Evolutionary conservation across 495 filamentous ascomycete genomes (phyloP).

Genomic region (Hypoxylon trugodes): DNA sequence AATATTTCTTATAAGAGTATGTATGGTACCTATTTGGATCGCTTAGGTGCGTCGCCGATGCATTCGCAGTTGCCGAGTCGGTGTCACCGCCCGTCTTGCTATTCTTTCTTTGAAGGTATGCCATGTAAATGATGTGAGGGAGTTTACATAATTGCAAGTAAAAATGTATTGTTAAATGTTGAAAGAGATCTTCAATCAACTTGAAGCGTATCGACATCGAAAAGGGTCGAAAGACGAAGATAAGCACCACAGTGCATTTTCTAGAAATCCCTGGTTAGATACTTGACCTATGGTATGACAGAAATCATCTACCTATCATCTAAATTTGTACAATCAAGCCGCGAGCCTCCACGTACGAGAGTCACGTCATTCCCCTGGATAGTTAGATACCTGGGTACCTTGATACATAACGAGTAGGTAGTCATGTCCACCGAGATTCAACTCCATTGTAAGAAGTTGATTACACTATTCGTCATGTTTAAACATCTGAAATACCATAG

Average conservation of each 20-base stretch:
- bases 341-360: constrained; percentile 13
- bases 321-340: constrained; percentile 1
- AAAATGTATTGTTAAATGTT: neutral
- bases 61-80: constrained; percentile 12
- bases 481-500: too few species aligned
- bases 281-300: constrained; percentile 13
- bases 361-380: constrained; percentile 29
- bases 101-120: constrained; percentile 5
- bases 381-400: neutral
- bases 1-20: constrained; percentile 1
- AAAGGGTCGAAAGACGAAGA: neutral
- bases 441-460: constrained; percentile 6
- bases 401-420: neutral
- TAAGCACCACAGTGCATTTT: constrained; percentile 7
- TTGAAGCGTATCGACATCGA: neutral
- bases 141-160: neutral
- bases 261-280: too few species aligned
- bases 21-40: neutral
- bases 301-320: constrained; percentile 6
- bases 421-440: constrained; percentile 17
- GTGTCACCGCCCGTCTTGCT: neutral
- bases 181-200: neutral
- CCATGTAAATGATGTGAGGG: neutral
- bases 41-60: constrained; percentile 8
- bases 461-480: constrained; percentile 7